These are phyloP conservation scores for Stenocarpella maydis DNA, from an alignment of 2,329 filamentous ascomycete genomes.

Conservation along the genomic window DNA sequence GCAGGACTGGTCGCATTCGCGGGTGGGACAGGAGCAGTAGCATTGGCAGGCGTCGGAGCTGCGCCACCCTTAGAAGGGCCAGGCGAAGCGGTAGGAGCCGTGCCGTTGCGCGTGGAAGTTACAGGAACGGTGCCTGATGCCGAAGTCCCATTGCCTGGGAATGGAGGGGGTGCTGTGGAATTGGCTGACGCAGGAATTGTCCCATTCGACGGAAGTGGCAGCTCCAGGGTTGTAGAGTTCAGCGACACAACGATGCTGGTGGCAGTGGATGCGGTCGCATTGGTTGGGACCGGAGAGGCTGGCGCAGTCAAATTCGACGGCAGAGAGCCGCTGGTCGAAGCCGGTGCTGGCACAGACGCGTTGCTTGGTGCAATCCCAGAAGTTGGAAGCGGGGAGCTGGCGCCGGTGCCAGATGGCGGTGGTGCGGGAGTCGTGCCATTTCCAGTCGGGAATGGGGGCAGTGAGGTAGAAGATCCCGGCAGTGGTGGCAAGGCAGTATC, in stretches of 20 bases:
- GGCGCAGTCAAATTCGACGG: not conserved
- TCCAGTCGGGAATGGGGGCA: constrained; percentile 9
- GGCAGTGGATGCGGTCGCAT: constrained; percentile 1
- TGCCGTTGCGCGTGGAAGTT: constrained; percentile 24
- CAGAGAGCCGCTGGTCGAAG: constrained; percentile 13
- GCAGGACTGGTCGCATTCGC: constrained; percentile 25
- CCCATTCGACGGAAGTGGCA: constrained; percentile 32
- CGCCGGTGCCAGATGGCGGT: constrained; percentile 25
- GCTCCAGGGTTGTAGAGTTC: constrained; percentile 28
- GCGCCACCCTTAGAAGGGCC: constrained; percentile 17
- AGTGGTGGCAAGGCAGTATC: constrained; percentile 7
- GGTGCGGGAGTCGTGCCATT: constrained; percentile 26
- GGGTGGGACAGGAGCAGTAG: constrained; percentile 15
- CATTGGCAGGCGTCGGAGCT: constrained; percentile 26
- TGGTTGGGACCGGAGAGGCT: not conserved
- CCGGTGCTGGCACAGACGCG: not conserved
- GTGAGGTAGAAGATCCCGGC: constrained; percentile 4
- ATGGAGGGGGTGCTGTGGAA: not conserved
- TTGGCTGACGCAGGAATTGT: constrained; percentile 2
- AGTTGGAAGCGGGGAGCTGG: not conserved
- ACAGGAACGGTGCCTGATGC: not conserved
- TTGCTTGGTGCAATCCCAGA: not conserved
- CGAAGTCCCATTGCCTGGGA: constrained; percentile 17
- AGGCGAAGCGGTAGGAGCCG: constrained; percentile 4
- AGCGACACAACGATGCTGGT: constrained; percentile 26